Base-by-base conservation (phyloP, 208 protist genomes). In the Acanthamoeba rhysodes region DNA sequence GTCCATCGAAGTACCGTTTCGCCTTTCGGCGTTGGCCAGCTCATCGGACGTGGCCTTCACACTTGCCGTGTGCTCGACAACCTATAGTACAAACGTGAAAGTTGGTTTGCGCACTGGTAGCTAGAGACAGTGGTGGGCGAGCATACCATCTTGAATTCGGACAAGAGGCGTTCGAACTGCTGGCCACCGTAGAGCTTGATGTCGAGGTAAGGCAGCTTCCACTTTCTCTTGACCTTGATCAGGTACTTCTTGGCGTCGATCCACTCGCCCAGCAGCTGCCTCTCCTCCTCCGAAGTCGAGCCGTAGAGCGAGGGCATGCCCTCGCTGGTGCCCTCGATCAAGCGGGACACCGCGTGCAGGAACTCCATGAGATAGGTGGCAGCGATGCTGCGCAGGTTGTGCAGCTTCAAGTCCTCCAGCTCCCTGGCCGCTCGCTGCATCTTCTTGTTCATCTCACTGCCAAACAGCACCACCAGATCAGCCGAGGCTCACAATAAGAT, bases 171-270 rank as follows among this genome's bases (percentile, higher is more conserved):
- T n/a, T 97, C 96, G 72, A 97, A 97, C 95, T 97, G 97, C 84
- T 97, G 97, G 50, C 97, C 97, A 70, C 97, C 97, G 50, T 97
- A 97, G 37, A 97, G 66, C 84, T 96, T 97, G 64, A 59, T 94
- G 62, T 96, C 90, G 62, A 92, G 96, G 78, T 97, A 96, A 29
- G 96, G 82, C 12, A 97, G 57, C 29, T 48, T 76, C 96, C 94
- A 96, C 27, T 80, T 64, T 24, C 91, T 82, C n/a, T 97, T 91
- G 68, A 97, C 90, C 53, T 96, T 85, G 45, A 97, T 97, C 16
- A 93, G 24, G 5, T 90, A 18, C 18, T 96, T 96, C 20, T 78
- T 72, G 14, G 91, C 34, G 59, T 97, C 95, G 4, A 95, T 84
- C 97, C 97, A 97, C 59, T 97, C 96, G 59, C 92, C 92, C 50